Percentiles rank a stretch among this genome's conserved stretches.
These are phyloP conservation scores for Vigna mungo DNA, from an alignment of 306 rosid species.

Conservation along the genomic window DNA sequence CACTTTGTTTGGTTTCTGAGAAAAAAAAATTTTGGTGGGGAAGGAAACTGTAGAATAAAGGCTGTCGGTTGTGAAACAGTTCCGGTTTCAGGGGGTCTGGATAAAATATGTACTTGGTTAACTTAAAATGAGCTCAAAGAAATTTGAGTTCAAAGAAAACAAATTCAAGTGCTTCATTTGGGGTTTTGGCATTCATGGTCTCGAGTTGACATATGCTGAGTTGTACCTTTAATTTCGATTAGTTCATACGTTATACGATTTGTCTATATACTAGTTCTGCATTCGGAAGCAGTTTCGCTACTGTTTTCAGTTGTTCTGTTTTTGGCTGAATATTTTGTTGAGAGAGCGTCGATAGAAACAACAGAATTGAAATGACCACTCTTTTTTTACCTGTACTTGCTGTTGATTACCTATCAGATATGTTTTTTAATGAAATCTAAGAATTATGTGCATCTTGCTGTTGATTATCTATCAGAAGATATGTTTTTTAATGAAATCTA, in stretches of 20 bases:
- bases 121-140: conserved; percentile 7
- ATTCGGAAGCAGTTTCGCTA: background rate
- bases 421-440: background rate
- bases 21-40: conserved; percentile 1
- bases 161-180: conserved; percentile 23
- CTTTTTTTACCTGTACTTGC: background rate
- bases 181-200: conserved; percentile 13
- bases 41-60: conserved; percentile 15
- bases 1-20: conserved; percentile 12
- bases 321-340: background rate
- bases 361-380: conserved; percentile 2
- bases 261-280: background rate
- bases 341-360: background rate
- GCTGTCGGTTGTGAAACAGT: conserved; percentile 12
- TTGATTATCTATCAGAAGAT: background rate
- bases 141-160: background rate
- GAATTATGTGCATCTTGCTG: conserved; percentile 19
- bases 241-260: conserved; percentile 1
- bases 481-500: background rate
- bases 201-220: background rate
- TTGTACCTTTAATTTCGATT: background rate
- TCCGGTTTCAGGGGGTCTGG: conserved; percentile 24
- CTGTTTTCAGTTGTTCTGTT: background rate
- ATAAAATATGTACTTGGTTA: conserved; percentile 30
- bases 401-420: background rate